A percentile compares a stretch with the other conserved stretches of the same genome.
Conservation (phyloP, 163 green algal genomes). For the Smithsoniella earleae region DNA sequence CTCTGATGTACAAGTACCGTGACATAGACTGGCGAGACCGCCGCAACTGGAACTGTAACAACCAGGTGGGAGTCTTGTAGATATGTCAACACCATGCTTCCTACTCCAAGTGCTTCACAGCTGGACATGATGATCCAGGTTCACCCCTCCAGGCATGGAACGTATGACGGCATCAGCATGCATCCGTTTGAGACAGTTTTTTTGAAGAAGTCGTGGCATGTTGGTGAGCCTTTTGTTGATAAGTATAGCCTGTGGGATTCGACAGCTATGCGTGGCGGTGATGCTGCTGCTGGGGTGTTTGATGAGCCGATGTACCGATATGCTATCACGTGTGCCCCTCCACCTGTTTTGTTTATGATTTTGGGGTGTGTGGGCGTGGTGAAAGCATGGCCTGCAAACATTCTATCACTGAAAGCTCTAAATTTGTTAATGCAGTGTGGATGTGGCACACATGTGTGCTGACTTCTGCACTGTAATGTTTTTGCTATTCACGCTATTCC, state of each 20-base stretch:
- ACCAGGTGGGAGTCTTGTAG: no score
- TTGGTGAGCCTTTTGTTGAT: conserved; percentile 44
- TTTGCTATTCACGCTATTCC: not conserved
- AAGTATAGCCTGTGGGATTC: conserved; percentile 44
- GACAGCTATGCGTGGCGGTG: conserved; percentile 37
- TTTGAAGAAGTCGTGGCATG: conserved; percentile 51
- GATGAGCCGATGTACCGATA: conserved; percentile 44
- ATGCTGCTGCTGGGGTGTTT: conserved; percentile 41
- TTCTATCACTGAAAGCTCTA: not conserved
- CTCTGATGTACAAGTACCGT: conserved; percentile 59
- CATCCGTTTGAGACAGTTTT: conserved; percentile 49
- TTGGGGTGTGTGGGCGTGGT: not conserved
- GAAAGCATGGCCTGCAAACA: not conserved
- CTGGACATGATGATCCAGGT: no score
- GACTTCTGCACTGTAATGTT: not conserved
- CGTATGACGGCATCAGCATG: conserved; percentile 44
- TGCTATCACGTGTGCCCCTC: conserved; percentile 36
- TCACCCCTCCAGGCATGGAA: conserved; percentile 39
- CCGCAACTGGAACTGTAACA: conserved; percentile 52
- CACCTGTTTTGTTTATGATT: not conserved
- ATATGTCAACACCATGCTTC: no score
- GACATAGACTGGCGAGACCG: conserved; percentile 43
- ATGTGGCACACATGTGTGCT: not conserved
- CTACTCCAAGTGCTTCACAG: no score
- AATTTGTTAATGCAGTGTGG: not conserved